Conservation (phyloP, 805 yeast genomes). For the Candida silvicultrix region DNA sequence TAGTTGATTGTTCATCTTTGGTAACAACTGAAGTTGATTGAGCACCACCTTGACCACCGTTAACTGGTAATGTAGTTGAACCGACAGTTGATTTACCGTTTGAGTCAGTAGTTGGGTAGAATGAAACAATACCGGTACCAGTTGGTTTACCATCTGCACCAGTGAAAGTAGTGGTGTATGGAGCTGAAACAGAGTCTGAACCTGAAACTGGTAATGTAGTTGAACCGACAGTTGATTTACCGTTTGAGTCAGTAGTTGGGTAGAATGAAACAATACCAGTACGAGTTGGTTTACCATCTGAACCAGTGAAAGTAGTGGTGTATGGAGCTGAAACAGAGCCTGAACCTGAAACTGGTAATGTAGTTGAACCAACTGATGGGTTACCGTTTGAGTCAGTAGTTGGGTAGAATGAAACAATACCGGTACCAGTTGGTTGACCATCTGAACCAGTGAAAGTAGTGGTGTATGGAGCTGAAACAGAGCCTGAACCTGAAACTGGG, state of each 20-base stretch:
- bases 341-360: background rate
- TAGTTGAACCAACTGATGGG: background rate
- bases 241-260: constrained; percentile 1
- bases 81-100: background rate
- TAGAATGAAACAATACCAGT: background rate
- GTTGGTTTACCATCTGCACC: background rate
- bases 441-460: background rate
- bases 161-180: background rate
- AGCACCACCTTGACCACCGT: background rate
- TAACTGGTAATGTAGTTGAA: background rate
- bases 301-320: background rate
- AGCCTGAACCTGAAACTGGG: background rate
- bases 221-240: background rate
- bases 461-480: background rate
- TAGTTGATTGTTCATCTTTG: background rate
- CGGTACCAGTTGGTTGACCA: background rate
- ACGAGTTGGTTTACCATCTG: background rate
- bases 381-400: background rate
- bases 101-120: constrained; percentile 2
- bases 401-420: background rate
- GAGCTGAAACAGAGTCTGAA: background rate
- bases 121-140: background rate
- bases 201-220: background rate
- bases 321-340: background rate
- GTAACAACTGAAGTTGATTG: constrained; percentile 3